Percentiles rank a stretch among this genome's conserved stretches.
These are phyloP conservation scores for Hypomyces rosellus DNA, from an alignment of 2,329 filamentous ascomycete species.

Conservation along the genomic window DNA sequence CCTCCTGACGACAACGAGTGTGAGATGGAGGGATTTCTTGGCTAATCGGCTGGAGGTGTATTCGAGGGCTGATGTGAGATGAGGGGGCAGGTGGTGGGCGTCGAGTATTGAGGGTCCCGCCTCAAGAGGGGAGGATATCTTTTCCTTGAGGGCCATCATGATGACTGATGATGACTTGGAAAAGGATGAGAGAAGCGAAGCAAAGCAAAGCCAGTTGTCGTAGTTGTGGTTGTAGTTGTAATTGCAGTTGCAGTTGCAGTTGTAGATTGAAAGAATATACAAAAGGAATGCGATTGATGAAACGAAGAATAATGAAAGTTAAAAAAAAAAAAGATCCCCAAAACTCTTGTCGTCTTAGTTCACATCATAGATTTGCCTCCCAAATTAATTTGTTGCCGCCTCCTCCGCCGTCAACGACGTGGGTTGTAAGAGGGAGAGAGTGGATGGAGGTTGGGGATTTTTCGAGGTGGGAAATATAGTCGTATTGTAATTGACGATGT, in stretches of 20 bases:
- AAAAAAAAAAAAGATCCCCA: background rate
- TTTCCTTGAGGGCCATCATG: conserved; percentile 44
- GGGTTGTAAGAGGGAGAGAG: background rate
- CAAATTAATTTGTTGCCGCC: background rate
- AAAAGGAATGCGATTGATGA: background rate
- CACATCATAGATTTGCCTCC: no score
- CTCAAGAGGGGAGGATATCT: conserved; percentile 58
- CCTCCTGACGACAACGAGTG: conserved; percentile 50
- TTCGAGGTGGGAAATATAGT: background rate
- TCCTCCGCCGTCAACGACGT: conserved; percentile 12
- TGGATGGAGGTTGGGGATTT: background rate
- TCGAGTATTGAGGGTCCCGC: conserved; percentile 55
- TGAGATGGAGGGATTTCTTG: conserved; percentile 49
- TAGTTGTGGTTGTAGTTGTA: background rate
- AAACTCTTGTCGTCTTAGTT: background rate
- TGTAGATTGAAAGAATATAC: background rate
- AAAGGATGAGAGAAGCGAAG: background rate
- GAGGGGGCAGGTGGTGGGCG: conserved; percentile 49
- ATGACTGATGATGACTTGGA: background rate
- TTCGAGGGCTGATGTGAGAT: conserved; percentile 49
- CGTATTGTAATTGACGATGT: background rate
- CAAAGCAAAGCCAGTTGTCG: background rate
- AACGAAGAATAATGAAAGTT: conserved; percentile 1
- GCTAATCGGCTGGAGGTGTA: conserved; percentile 51
- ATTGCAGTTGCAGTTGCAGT: background rate